Percentiles rank a stretch among this genome's conserved stretches.
phyloP scores from a whole-genome alignment of 768 basidiomycete genomes.

The Kwoniella sp. region DNA sequence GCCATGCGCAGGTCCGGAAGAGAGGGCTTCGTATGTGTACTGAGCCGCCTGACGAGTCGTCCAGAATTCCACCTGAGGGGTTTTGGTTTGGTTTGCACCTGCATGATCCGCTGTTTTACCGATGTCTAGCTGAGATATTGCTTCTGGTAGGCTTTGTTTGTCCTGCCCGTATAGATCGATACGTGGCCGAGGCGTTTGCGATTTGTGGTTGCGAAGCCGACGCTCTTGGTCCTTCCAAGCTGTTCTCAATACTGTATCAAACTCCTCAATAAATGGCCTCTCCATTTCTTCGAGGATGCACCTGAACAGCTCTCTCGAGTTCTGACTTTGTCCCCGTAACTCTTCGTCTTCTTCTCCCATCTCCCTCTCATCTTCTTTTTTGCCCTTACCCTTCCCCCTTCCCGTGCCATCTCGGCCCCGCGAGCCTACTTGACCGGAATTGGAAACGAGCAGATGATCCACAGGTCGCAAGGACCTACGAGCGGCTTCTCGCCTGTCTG shows the following conservation, averaged over 20 bases:
- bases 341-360: constrained; percentile 11
- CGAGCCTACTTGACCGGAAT: neutral
- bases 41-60: constrained; percentile 74
- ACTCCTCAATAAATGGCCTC: constrained; percentile 66
- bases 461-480: constrained; percentile 65
- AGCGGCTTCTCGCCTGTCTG: constrained; percentile 64
- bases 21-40: constrained; percentile 73
- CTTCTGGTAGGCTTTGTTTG: neutral
- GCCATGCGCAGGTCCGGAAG: constrained; percentile 66
- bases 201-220: neutral
- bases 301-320: constrained; percentile 69
- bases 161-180: neutral
- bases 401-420: constrained; percentile 13
- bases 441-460: neutral
- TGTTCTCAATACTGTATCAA: constrained; percentile 58
- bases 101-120: neutral
- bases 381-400: constrained; percentile 9
- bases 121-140: neutral
- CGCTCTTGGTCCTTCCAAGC: constrained; percentile 6
- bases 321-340: constrained; percentile 55
- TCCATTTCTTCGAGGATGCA: constrained; percentile 78
- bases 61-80: constrained; percentile 67
- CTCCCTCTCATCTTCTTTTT: constrained; percentile 7
- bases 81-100: neutral
- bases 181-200: too few species aligned